phyloP scores from a whole-genome alignment of 2,329 filamentous ascomycete genomes.

The Cladosporium sp. region DNA sequence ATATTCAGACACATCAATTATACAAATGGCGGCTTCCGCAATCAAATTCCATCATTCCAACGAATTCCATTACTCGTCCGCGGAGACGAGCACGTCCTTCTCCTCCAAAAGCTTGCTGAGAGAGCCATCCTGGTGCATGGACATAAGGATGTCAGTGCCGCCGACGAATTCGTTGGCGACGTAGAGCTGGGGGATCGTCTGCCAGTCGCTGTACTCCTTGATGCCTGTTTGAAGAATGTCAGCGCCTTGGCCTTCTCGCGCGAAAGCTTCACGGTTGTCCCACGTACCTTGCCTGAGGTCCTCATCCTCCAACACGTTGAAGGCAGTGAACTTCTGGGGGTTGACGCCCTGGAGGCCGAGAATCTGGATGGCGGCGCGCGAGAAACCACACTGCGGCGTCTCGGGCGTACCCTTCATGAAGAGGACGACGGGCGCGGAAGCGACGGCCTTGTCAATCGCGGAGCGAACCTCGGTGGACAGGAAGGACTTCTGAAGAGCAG shows the following conservation, averaged over 20 bases:
- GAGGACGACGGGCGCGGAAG: constrained; percentile 82
- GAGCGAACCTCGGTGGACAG: constrained; percentile 73
- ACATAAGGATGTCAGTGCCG: constrained; percentile 93
- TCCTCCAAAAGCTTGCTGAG: constrained; percentile 86
- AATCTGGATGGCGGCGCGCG: constrained; percentile 88
- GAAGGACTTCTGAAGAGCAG: constrained; percentile 52
- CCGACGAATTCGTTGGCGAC: constrained; percentile 93
- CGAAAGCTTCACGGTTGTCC: not conserved
- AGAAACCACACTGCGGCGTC: constrained; percentile 94
- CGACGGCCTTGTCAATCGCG: constrained; percentile 86
- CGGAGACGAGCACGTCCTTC: constrained; percentile 73
- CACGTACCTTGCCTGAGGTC: constrained; percentile 71
- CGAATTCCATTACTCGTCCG: constrained; percentile 36
- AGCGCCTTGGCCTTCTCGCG: not conserved
- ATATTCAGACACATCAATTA: constrained; percentile 3
- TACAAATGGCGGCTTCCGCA: not conserved
- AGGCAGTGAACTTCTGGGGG: constrained; percentile 92
- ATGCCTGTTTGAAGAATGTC: constrained; percentile 58
- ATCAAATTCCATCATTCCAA: not conserved
- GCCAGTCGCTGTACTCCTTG: constrained; percentile 99
- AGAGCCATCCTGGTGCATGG: constrained; percentile 95
- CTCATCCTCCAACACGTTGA: constrained; percentile 90
- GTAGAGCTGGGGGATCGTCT: constrained; percentile 95
- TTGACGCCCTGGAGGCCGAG: constrained; percentile 91
- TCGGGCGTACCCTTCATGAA: constrained; percentile 99